Evolutionary conservation across 208 protist species (phyloP), one percentile per base, ranked within the genome.

Genomic region (Entamoeba dispar): DNA sequence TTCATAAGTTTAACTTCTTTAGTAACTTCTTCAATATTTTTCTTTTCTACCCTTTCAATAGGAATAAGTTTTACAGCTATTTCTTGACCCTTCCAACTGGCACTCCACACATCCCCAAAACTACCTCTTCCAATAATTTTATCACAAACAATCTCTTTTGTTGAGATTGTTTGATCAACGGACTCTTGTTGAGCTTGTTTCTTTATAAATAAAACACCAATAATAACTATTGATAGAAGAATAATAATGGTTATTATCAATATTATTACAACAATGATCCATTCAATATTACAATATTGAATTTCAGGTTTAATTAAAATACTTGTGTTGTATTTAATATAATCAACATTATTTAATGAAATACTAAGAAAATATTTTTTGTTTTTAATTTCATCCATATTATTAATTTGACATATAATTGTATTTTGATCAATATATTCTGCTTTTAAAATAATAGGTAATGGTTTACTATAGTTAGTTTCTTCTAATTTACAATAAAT

Each of bases 1-100:
- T 47, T 93, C 1, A 95, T 52, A 49, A 95, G 90, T 1, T 90
- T 92, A 27, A 95, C 94, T 50, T 95, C 95, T 90, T 93, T 94
- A 91, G 51, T 93, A 55, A 95, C 94, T 47, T 95, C 15, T 10
- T 61, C n/a, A n/a, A 94, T 27, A 50, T 73, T 91, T 7, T 94
- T 50, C 34, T 51, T 51, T 31, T 92, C 61, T 38, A 94, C 27
- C 43, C 92, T 55, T 47, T 94, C 12, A 50, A 55, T 17, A 14
- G 50, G 51, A 17, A 95, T 43, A 15, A 61, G 92, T 52, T 95
- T 95, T 8, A 95, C 91, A 47, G 94, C 94, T 50, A 95, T 93
- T 52, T 95, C 93, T 49, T 92, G 93, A 49, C 94, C 94, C 15
- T 93, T 91, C 93, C 92, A 94, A 49, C 43, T 77, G 0, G 55